These are phyloP conservation scores for Colletotrichum somersetense DNA, from an alignment of 2,329 filamentous ascomycete species.

Conservation along the genomic window DNA sequence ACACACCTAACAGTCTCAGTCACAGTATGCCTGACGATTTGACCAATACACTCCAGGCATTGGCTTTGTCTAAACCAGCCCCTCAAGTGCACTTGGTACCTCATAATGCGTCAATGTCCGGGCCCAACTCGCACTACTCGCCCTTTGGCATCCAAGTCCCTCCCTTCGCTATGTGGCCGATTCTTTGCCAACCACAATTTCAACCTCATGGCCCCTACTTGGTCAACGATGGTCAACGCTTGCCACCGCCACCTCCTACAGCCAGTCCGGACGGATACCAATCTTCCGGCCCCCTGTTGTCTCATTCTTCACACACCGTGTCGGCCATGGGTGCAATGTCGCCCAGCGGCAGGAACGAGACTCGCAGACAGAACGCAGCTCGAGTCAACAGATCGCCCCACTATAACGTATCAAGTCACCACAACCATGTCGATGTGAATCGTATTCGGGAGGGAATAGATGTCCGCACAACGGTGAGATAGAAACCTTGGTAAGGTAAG, in stretches of 20 bases:
- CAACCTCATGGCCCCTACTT: constrained; percentile 48
- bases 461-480: constrained; percentile 78
- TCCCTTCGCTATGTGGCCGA: constrained; percentile 50
- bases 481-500: not conserved
- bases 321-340: constrained; percentile 39
- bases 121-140: constrained; percentile 13
- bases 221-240: constrained; percentile 44
- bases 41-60: constrained; percentile 28
- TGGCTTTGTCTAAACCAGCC: constrained; percentile 22
- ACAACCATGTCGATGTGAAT: constrained; percentile 72
- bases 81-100: constrained; percentile 11
- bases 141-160: constrained; percentile 44
- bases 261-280: constrained; percentile 26
- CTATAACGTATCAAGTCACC: constrained; percentile 63
- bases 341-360: constrained; percentile 52
- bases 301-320: constrained; percentile 32
- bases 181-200: constrained; percentile 51
- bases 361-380: constrained; percentile 63
- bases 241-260: constrained; percentile 7
- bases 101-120: not conserved
- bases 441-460: constrained; percentile 76
- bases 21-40: constrained; percentile 11
- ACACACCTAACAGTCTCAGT: not conserved
- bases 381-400: constrained; percentile 61
- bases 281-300: constrained; percentile 44